Evolutionary conservation across 495 filamentous ascomycete genomes (phyloP).

Genomic region (Penicillium diatomitis): DNA sequence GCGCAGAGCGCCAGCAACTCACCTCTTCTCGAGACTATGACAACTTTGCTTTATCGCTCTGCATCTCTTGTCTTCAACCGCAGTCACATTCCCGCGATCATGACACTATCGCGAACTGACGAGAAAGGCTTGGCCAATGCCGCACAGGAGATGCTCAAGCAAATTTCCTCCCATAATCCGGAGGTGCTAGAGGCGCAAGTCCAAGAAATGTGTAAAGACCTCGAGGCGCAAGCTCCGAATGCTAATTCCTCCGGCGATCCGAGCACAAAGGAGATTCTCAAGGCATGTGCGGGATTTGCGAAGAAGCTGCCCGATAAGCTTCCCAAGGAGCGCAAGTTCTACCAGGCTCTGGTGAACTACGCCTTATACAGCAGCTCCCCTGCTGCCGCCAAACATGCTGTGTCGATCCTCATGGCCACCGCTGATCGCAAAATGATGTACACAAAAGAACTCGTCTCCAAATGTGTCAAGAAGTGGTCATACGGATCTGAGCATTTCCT

Average conservation of each 20-base stretch:
- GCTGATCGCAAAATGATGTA: conserved; percentile 79
- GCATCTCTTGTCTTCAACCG: conserved; percentile 83
- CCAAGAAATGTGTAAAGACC: conserved; percentile 78
- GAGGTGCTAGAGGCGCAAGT: conserved; percentile 87
- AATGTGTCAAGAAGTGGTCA: conserved; percentile 63
- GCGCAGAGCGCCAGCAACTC: conserved; percentile 55
- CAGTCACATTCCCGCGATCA: conserved; percentile 83
- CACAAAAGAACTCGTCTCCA: conserved; percentile 70
- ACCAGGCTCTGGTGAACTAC: conserved; percentile 68
- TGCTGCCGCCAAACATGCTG: conserved; percentile 82
- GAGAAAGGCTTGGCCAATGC: conserved; percentile 64
- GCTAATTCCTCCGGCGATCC: conserved; percentile 53
- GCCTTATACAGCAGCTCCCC: conserved; percentile 74
- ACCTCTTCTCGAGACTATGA: conserved; percentile 64
- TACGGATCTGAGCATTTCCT: conserved; percentile 71
- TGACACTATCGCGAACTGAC: conserved; percentile 75
- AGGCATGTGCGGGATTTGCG: conserved; percentile 85
- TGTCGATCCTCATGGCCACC: conserved; percentile 76
- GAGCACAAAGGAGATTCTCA: conserved; percentile 74
- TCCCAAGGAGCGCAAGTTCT: conserved; percentile 75
- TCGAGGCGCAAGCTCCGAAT: conserved; percentile 72
- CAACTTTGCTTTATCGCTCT: conserved; percentile 75
- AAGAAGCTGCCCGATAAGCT: conserved; percentile 76
- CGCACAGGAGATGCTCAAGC: conserved; percentile 84
- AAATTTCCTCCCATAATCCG: conserved; percentile 82